These are phyloP conservation scores for Aspergillus novoparasiticus DNA, from an alignment of 2,329 filamentous ascomycete genomes.

Conservation along the genomic window DNA sequence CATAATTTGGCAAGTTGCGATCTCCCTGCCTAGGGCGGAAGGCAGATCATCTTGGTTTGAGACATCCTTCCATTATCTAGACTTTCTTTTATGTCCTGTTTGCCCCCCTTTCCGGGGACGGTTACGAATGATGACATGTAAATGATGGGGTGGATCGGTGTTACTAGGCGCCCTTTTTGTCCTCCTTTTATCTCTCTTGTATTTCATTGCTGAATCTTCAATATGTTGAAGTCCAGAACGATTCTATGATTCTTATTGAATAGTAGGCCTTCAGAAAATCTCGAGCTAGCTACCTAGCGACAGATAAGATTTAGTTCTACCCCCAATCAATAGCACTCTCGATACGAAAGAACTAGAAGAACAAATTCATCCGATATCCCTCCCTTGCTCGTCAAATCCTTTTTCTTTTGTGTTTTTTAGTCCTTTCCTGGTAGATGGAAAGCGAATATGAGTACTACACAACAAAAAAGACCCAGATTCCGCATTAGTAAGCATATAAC, in stretches of 20 bases:
- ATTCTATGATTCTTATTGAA: neutral
- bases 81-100: neutral
- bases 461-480: neutral
- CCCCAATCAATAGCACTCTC: neutral
- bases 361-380: neutral
- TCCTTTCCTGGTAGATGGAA: too few relatives aligned
- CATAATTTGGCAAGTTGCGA: neutral
- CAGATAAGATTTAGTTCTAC: neutral
- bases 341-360: neutral
- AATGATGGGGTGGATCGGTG: constrained; percentile 3
- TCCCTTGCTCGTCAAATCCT: neutral
- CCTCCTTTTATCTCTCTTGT: neutral
- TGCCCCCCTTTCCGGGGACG: constrained; percentile 1
- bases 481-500: neutral
- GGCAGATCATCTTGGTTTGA: neutral
- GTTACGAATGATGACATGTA: constrained; percentile 27
- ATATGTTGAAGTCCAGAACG: neutral
- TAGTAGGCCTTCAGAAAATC: neutral
- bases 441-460: too few relatives aligned
- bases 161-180: constrained; percentile 2
- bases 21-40: neutral
- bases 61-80: constrained; percentile 16
- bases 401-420: too few relatives aligned
- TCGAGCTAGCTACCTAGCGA: neutral
- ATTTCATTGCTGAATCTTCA: neutral